Conservation (phyloP, 2,329 filamentous ascomycete species). For the Hysterium pulicare region DNA sequence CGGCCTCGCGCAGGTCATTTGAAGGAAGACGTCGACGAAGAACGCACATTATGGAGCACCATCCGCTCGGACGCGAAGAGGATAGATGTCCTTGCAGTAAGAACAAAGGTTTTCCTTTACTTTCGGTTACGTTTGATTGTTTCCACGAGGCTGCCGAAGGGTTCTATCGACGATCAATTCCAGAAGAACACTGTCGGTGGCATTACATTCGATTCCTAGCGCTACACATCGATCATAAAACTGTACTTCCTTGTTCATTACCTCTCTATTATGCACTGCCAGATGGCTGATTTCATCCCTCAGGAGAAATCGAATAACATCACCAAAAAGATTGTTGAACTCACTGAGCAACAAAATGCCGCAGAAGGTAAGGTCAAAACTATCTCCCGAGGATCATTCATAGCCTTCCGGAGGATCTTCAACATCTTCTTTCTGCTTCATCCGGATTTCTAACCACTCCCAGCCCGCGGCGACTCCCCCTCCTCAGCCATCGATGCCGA, state of each 20-base stretch:
- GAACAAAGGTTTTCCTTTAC: slow-evolving; percentile 13
- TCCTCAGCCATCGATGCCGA: slow-evolving; percentile 43
- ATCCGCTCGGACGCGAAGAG: slow-evolving; percentile 45
- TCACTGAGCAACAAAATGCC: slow-evolving; percentile 26
- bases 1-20: slow-evolving; percentile 41
- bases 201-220: too few relatives aligned
- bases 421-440: background rate
- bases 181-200: too few relatives aligned
- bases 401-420: background rate
- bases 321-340: slow-evolving; percentile 29
- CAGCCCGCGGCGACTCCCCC: slow-evolving; percentile 33
- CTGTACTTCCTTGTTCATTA: too few relatives aligned
- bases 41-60: slow-evolving; percentile 48
- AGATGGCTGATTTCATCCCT: background rate
- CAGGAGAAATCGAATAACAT: slow-evolving; percentile 30
- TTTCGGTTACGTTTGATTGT: background rate
- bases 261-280: too few relatives aligned
- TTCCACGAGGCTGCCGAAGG: too few relatives aligned
- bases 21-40: slow-evolving; percentile 51
- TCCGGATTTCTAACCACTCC: too few relatives aligned
- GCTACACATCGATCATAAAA: too few relatives aligned
- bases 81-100: slow-evolving; percentile 47
- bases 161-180: too few relatives aligned
- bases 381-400: slow-evolving; percentile 2
- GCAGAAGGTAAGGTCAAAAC: slow-evolving; percentile 28